Base-by-base conservation (phyloP, 176 grass and related monocot genomes). In the Alloteropsis semialata region DNA sequence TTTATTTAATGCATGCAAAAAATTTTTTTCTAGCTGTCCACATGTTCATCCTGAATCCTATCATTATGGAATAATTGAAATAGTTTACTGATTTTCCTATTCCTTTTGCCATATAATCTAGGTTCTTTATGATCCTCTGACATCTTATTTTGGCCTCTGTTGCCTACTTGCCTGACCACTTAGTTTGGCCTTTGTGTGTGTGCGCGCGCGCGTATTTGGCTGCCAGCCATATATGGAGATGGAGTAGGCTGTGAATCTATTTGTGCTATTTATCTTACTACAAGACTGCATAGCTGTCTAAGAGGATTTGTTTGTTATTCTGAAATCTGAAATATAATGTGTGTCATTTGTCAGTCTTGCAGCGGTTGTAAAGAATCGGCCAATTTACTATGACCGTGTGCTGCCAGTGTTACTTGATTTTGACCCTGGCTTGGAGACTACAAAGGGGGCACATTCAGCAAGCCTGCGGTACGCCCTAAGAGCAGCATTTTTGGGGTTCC, bases 331-430 rank as follows among this genome's bases (percentile, higher is more conserved):
- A 69, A 76, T 81, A 65, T 84, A 90, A 89, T 87, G 37, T 18
- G 62, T 66, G 10, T 53, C 78, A 75, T 67, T 88, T 93, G 38
- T 50, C 84, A 99, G 97, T 90, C 91, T 99, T 86, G 87, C 89
- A 90, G 85, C 85, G n/a, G 88, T 96, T 89, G 91, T 88, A 81
- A 99, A 94, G 87, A 94, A 84, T 45, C 91, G 91, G 66, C 81
- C 87, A 5, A 75, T 84, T 77, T 86, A 90, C 77, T 96, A 94
- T 72, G 91, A 90, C 41, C 72, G 72, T 3, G 84, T 93, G 68
- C 77, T 96, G 51, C 84, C 84, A 75, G 80, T 83, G 78, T 73
- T 99, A 43, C 89, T 99, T 84, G 69, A 77, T 89, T 94, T 99
- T 41, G 81, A 96, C 86, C 93, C 91, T 65, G 82, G 71, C 88